Evolutionary conservation across 1,284 basidiomycete species (phyloP), one percentile per base, ranked within the genome.

Genomic region (Ganoderma meredithae): DNA sequence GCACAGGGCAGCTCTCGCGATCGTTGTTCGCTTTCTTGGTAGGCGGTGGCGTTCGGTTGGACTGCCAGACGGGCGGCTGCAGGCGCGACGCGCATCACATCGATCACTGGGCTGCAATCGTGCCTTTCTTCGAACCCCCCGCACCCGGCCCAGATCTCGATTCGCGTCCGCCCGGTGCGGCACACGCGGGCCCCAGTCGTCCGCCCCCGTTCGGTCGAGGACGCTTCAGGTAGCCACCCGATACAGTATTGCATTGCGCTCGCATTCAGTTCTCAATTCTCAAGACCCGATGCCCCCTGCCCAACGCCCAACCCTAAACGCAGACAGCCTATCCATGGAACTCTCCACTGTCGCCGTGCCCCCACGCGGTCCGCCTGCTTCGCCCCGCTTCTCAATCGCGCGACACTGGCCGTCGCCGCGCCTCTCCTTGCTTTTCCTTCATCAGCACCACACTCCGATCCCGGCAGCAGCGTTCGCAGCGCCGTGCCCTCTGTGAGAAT

Each of bases 331-430:
- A 19, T 47, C n/a, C 3, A 44, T 15, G 19, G 15, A n/a, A 47
- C 53, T 36, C 53, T 56, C 56, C 68, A 63, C 40, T 22, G 47
- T 49, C 68, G 60, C 31, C 22, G 47, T 49, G 47, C 65, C 58
- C 62, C 69, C 71, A 72, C 69, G 71, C 68, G 71, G 68, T 72
- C 69, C 63, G 64, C 52, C 63, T 72, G 67, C 71, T 72, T 72
- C 71, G 55, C 62, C 60, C 40, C 61, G 66, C 67, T 66, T 72
- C 36, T 36, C 7, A 36, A 36, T 36, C 66, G 62, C 64, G 59
- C 63, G 60, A 64, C 59, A 58, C 60, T 62, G 63, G 63, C 66
- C 66, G 49, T 66, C 66, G 62, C 25, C 43, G 17, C 62, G 44
- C 60, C 65, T 61, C 52, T 39, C 36, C 58, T 36, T 36, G 36